phyloP scores from a whole-genome alignment of 192 early-diverging fungal genomes.

The Coemansia nantahalensis region DNA sequence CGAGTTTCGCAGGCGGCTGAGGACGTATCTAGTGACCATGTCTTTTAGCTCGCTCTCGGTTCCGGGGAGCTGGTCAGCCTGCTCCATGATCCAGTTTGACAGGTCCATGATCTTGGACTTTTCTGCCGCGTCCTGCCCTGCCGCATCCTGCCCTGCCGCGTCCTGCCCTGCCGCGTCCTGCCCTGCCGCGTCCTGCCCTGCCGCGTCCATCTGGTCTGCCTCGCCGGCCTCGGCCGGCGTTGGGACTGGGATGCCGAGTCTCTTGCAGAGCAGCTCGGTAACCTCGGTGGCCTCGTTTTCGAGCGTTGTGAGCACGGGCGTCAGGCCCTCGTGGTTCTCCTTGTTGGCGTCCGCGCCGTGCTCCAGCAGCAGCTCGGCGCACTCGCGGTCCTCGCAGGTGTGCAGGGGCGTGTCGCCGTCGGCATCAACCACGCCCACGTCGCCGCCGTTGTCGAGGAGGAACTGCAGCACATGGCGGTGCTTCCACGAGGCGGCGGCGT shows the following conservation, averaged over 20 bases:
- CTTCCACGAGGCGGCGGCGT: constrained; percentile 76
- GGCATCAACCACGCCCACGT: constrained; percentile 69
- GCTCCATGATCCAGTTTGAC: constrained; percentile 59
- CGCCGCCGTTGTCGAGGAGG: constrained; percentile 59
- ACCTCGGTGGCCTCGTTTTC: constrained; percentile 68
- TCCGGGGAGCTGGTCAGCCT: constrained; percentile 49
- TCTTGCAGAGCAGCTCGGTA: constrained; percentile 57
- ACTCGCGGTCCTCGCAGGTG: constrained; percentile 67
- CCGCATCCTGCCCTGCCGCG: too few relatives aligned
- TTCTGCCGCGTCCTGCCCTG: too few relatives aligned
- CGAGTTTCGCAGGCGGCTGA: constrained; percentile 41
- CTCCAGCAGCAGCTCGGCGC: constrained; percentile 63
- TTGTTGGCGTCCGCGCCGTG: constrained; percentile 65
- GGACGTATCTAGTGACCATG: constrained; percentile 54
- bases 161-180: too few relatives aligned
- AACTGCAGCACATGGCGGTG: constrained; percentile 65
- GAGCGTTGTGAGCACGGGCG: constrained; percentile 53
- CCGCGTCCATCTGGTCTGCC: too few relatives aligned
- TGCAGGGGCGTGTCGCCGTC: constrained; percentile 86
- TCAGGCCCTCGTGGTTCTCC: constrained; percentile 63
- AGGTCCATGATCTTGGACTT: constrained; percentile 51
- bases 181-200: too few relatives aligned
- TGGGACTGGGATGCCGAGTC: constrained; percentile 56
- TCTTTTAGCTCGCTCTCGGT: constrained; percentile 62
- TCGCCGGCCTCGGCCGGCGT: constrained; percentile 37